A percentile compares a stretch with the other conserved stretches of the same genome.
Evolutionary conservation across 1,284 basidiomycete species (phyloP).

Genomic region (Coniferiporia weirii): DNA sequence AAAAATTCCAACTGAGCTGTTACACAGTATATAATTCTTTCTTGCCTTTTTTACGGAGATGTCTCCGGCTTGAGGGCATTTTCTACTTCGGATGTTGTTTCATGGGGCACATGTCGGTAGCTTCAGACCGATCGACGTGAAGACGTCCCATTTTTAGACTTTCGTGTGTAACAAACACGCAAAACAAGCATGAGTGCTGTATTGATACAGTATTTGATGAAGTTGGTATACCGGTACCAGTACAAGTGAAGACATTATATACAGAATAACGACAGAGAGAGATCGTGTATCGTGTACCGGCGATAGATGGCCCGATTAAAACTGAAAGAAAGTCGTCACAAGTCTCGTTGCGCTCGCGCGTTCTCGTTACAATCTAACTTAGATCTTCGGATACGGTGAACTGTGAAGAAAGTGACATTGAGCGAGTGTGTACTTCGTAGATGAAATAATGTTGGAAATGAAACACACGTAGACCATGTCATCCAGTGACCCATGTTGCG

Average conservation of each 20-base stretch:
- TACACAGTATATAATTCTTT: too few relatives aligned
- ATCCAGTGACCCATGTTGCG: slow-evolving; percentile 48
- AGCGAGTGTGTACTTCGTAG: neutral
- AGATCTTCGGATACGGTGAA: slow-evolving; percentile 17
- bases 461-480: slow-evolving; percentile 43
- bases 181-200: neutral
- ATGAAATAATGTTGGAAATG: neutral
- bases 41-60: too few relatives aligned
- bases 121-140: too few relatives aligned
- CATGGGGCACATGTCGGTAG: too few relatives aligned
- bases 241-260: neutral
- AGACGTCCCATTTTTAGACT: too few relatives aligned
- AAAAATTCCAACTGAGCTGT: too few relatives aligned
- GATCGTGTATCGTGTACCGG: neutral
- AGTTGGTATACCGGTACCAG: neutral
- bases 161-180: neutral
- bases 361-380: neutral
- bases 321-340: too few relatives aligned
- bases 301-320: neutral
- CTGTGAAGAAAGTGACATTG: slow-evolving; percentile 2
- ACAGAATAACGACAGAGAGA: neutral
- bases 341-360: too few relatives aligned
- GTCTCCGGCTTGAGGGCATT: too few relatives aligned
- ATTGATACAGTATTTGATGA: neutral
- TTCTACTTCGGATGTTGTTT: too few relatives aligned